Percentiles rank a stretch among this genome's conserved stretches.
These are phyloP conservation scores for Talaromyces sp. DNA, from an alignment of 2,329 filamentous ascomycete genomes.

Conservation along the genomic window DNA sequence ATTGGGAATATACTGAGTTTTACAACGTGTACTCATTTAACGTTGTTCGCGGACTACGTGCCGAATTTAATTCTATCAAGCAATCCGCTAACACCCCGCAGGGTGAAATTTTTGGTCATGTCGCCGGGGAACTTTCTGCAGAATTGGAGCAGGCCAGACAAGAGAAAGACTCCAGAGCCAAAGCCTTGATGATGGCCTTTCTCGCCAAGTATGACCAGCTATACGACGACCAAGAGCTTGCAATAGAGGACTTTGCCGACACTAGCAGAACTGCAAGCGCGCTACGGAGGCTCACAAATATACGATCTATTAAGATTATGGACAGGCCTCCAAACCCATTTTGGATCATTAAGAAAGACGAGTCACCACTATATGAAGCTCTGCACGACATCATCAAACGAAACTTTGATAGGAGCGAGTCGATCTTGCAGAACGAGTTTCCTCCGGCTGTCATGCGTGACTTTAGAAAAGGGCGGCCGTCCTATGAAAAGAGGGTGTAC, in stretches of 20 bases:
- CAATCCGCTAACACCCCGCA: background rate
- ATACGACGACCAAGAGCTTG: background rate
- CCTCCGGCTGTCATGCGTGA: no score
- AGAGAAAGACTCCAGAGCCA: background rate
- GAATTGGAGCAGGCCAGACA: background rate
- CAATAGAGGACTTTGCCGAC: background rate
- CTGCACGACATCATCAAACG: background rate
- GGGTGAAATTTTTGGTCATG: no score
- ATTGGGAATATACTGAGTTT: background rate
- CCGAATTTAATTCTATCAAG: background rate
- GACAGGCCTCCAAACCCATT: background rate
- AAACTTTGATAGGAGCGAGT: no score
- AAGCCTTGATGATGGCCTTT: background rate
- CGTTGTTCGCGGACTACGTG: background rate
- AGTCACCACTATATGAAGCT: background rate
- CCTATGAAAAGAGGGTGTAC: no score
- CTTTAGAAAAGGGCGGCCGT: no score
- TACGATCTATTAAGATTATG: background rate
- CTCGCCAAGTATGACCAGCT: background rate
- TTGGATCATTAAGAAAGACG: background rate
- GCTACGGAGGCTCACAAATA: background rate
- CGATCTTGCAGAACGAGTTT: no score
- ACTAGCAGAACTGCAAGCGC: background rate
- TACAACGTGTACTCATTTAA: background rate
- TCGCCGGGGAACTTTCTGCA: no score